Evolutionary conservation across 768 basidiomycete genomes (phyloP).

Genomic region (Suillus weaverae): DNA sequence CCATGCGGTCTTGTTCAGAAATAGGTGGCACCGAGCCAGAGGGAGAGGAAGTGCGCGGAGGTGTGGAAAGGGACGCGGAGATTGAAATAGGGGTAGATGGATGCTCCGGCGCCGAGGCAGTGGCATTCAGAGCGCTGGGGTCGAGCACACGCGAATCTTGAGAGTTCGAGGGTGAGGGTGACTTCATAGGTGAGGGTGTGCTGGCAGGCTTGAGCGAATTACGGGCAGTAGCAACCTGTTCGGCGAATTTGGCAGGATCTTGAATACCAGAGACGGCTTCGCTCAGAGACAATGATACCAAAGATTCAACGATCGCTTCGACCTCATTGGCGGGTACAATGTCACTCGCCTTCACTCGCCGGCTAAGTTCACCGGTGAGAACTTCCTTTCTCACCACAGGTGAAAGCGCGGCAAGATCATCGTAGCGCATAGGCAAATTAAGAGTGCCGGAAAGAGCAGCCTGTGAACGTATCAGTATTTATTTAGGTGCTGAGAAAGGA

Average conservation of each 20-base stretch:
- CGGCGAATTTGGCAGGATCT: conserved; percentile 62
- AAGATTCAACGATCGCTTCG: conserved; percentile 66
- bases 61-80: conserved; percentile 71
- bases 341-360: conserved; percentile 63
- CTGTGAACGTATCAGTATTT: conserved; percentile 36
- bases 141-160: conserved; percentile 75
- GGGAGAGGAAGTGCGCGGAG: conserved; percentile 83
- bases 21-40: conserved; percentile 57
- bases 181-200: conserved; percentile 45
- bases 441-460: conserved; percentile 80
- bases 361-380: conserved; percentile 77
- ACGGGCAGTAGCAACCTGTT: conserved; percentile 54
- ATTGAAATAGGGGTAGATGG: conserved; percentile 85
- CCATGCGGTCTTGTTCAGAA: conserved; percentile 77
- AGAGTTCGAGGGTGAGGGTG: conserved; percentile 54
- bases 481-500: conserved; percentile 3
- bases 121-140: conserved; percentile 61
- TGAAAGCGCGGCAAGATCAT: conserved; percentile 77
- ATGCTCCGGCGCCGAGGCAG: conserved; percentile 87
- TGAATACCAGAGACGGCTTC: conserved; percentile 79
- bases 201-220: conserved; percentile 35
- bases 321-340: conserved; percentile 56
- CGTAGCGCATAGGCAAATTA: conserved; percentile 84
- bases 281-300: conserved; percentile 68
- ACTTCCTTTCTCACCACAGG: conserved; percentile 88